Evolutionary conservation across 805 yeast species (phyloP), one percentile per base, ranked within the genome.

Genomic region (Hyphopichia homilentoma): DNA sequence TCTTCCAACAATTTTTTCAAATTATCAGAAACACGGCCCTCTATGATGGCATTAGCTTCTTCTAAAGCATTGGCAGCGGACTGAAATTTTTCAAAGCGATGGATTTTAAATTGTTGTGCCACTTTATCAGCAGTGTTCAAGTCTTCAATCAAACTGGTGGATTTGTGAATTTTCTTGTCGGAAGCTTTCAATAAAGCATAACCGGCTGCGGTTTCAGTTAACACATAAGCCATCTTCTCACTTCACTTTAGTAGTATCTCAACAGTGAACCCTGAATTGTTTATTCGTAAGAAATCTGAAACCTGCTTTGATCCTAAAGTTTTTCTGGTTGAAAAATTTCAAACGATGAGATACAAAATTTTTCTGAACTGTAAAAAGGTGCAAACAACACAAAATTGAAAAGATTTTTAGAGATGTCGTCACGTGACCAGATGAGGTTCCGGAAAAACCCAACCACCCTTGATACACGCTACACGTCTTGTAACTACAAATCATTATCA

Each of bases 181-280:
- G 96, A 82, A 37, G 97, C 96, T 72, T 93, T 93, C 60, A 93
- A 78, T 58, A 93, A 76, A 58, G 98, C 98, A 64, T 93, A 93
- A 58, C 98, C 98, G 33, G 98, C 98, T 44, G 98, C 85, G 45
- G 98, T 93, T 73, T 93, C 98, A 40, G 97, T 84, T 61, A 90
- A 79, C 57, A 90, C 88, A 76, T 72, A 84, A 43, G 93, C 83
- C 94, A 84, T 84, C 33, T 32, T 32, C 8, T 25, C 7, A 12
- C 8, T 27, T 14, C 19, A 24, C n/a, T n/a, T n/a, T n/a, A n/a
- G n/a, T n/a, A n/a, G n/a, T n/a, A n/a, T n/a, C n/a, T n/a, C n/a
- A n/a, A n/a, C n/a, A n/a, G n/a, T n/a, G n/a, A n/a, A n/a, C n/a
- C n/a, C n/a, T n/a, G n/a, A n/a, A n/a, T n/a, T n/a, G n/a, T n/a